These are phyloP conservation scores for Fusarium mangiferae DNA, from an alignment of 2,329 filamentous ascomycete species.

Conservation along the genomic window DNA sequence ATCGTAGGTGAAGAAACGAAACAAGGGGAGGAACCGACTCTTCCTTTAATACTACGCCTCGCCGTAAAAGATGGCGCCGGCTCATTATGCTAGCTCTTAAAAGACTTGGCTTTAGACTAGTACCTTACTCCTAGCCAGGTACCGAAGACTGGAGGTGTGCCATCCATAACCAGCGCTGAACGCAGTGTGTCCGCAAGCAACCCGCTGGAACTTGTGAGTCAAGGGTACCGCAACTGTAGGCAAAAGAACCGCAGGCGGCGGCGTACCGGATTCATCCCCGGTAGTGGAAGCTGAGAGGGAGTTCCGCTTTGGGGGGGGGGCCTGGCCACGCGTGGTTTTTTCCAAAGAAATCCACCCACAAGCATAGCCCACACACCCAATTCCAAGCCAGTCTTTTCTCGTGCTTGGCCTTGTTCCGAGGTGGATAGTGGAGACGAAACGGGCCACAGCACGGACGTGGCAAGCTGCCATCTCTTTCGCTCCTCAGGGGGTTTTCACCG, in stretches of 20 bases:
- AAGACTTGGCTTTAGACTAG: conserved; percentile 38
- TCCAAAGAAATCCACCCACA: conserved; percentile 12
- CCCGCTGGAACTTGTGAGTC: conserved; percentile 3
- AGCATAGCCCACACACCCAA: conserved; percentile 6
- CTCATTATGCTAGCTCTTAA: conserved; percentile 37
- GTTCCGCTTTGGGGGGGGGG: conserved; percentile 16
- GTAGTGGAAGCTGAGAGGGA: conserved; percentile 23
- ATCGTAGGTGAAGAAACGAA: conserved; percentile 40
- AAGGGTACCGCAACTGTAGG: conserved; percentile 12
- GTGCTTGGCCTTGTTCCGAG: conserved; percentile 24
- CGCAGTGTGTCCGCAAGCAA: conserved; percentile 25
- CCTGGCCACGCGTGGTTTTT: conserved; percentile 39
- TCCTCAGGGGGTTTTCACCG: conserved; percentile 3
- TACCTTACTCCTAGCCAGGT: conserved; percentile 27
- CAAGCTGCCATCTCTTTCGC: conserved; percentile 32
- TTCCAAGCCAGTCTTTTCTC: conserved; percentile 12
- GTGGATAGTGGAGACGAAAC: conserved; percentile 24
- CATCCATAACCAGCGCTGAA: conserved; percentile 24
- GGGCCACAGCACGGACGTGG: conserved; percentile 39
- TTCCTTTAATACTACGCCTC: conserved; percentile 42
- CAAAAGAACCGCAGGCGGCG: conserved; percentile 18
- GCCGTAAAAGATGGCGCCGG: conserved; percentile 34
- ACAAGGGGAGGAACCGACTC: conserved; percentile 39
- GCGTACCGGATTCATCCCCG: conserved; percentile 36
- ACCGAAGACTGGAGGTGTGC: conserved; percentile 18